These are phyloP conservation scores for Clonostachys chloroleuca DNA, from an alignment of 2,329 filamentous ascomycete species.

Conservation along the genomic window DNA sequence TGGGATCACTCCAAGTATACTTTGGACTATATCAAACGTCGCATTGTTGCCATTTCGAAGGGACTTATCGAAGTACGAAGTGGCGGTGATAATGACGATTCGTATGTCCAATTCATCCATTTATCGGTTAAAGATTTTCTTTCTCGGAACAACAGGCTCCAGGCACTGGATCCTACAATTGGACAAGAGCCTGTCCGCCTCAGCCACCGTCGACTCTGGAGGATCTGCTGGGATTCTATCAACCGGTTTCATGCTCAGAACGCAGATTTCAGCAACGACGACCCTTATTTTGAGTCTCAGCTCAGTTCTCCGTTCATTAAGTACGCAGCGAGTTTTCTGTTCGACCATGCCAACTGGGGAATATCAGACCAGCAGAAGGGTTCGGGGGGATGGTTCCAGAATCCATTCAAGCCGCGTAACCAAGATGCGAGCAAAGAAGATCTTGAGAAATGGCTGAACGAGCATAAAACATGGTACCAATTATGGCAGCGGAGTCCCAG, in stretches of 20 bases:
- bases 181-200: background rate
- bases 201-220: background rate
- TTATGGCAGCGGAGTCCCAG: too few relatives aligned
- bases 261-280: background rate
- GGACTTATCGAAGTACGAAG: background rate
- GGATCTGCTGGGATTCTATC: background rate
- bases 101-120: background rate
- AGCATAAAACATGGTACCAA: too few relatives aligned
- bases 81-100: background rate
- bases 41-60: background rate
- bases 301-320: background rate
- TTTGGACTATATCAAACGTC: background rate
- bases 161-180: background rate
- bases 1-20: background rate
- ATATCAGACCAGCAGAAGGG: too few relatives aligned
- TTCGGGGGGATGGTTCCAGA: too few relatives aligned
- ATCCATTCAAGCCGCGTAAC: too few relatives aligned
- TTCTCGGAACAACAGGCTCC: background rate
- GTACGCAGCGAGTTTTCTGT: background rate
- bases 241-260: background rate
- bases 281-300: background rate
- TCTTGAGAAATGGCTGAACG: too few relatives aligned
- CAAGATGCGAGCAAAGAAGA: too few relatives aligned
- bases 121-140: background rate
- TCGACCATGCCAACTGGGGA: background rate